These are phyloP conservation scores for Coemansia umbellata DNA, from an alignment of 192 early-diverging fungal species.

Conservation along the genomic window DNA sequence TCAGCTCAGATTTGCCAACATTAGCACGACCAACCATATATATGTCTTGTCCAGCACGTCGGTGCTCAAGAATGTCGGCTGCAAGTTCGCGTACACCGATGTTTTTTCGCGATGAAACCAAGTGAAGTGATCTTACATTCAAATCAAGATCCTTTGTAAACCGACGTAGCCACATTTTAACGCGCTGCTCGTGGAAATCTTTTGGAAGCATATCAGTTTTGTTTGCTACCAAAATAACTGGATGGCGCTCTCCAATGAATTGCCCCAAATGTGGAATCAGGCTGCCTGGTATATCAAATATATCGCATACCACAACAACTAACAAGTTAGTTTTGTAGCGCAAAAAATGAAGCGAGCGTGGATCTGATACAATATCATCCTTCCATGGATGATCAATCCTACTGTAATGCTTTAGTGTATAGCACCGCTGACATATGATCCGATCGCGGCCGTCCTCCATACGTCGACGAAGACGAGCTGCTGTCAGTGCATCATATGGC, in stretches of 20 bases:
- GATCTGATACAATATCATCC: slow-evolving; percentile 51
- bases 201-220: slow-evolving; percentile 67
- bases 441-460: slow-evolving; percentile 43
- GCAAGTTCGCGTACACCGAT: slow-evolving; percentile 53
- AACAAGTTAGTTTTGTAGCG: slow-evolving; percentile 51
- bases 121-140: slow-evolving; percentile 45
- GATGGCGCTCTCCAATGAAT: slow-evolving; percentile 52
- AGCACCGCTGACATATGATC: slow-evolving; percentile 65
- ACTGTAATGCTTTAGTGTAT: slow-evolving; percentile 58
- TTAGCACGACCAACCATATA: slow-evolving; percentile 73
- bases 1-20: slow-evolving; percentile 72
- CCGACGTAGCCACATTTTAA: slow-evolving; percentile 53
- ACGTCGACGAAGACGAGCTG: slow-evolving; percentile 25
- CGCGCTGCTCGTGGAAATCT: slow-evolving; percentile 52
- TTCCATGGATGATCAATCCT: slow-evolving; percentile 44
- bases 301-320: slow-evolving; percentile 60
- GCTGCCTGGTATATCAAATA: slow-evolving; percentile 66
- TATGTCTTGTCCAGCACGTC: slow-evolving; percentile 52
- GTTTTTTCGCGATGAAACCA: slow-evolving; percentile 62
- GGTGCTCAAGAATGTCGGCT: slow-evolving; percentile 36
- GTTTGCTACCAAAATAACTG: slow-evolving; percentile 65
- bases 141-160: slow-evolving; percentile 41
- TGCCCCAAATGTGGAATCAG: slow-evolving; percentile 50
- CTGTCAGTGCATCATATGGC: slow-evolving; percentile 14
- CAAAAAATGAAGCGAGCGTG: slow-evolving; percentile 54